Evolutionary conservation across 768 basidiomycete species (phyloP).

Genomic region (Naganishia vaughanmartiniae): DNA sequence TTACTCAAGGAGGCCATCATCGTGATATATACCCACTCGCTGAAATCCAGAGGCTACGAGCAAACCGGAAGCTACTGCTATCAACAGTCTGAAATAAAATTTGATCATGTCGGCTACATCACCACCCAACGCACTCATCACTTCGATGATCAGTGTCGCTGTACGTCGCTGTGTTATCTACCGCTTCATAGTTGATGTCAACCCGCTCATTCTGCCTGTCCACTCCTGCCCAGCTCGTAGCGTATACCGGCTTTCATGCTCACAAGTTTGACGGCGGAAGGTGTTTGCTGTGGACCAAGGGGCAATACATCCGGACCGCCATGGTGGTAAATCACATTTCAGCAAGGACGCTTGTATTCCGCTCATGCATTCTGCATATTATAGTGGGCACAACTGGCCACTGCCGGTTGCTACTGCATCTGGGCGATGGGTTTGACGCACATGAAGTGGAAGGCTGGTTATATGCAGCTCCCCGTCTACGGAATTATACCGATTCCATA

Average conservation of each 20-base stretch:
- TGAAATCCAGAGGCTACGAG: no score
- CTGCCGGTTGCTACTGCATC: conserved; percentile 3
- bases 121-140: conserved; percentile 6
- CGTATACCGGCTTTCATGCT: conserved; percentile 18
- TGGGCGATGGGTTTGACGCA: conserved; percentile 20
- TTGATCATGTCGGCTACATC: not conserved
- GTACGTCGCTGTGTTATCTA: not conserved
- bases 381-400: conserved; percentile 21
- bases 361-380: not conserved
- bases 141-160: conserved; percentile 12
- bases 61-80: no score
- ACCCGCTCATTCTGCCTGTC: not conserved
- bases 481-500: conserved; percentile 11
- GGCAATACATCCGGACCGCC: conserved; percentile 8
- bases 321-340: conserved; percentile 1
- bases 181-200: not conserved
- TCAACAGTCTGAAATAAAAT: not conserved
- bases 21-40: no score
- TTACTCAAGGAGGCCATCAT: no score
- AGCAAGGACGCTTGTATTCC: no score
- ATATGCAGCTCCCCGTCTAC: conserved; percentile 12
- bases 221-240: not conserved
- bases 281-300: conserved; percentile 8
- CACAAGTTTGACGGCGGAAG: conserved; percentile 7
- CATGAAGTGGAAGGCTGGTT: conserved; percentile 15